These are phyloP conservation scores for Scytalidium lignicola DNA, from an alignment of 2,329 filamentous ascomycete genomes.

Conservation along the genomic window DNA sequence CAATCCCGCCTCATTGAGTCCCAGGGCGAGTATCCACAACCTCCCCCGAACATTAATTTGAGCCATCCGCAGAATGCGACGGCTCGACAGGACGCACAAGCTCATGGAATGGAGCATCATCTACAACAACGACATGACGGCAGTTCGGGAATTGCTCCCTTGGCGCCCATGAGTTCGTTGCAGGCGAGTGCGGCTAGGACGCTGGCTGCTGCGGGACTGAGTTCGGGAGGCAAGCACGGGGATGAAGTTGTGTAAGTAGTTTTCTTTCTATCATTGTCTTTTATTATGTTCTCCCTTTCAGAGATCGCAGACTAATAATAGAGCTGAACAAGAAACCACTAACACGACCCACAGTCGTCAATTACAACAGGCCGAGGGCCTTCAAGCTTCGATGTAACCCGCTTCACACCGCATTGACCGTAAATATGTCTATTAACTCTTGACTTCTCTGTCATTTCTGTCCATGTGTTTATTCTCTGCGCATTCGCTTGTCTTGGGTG, in stretches of 20 bases:
- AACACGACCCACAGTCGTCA: background rate
- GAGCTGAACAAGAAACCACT: too few species aligned
- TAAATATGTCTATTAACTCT: too few species aligned
- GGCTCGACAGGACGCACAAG: slow-evolving; percentile 22
- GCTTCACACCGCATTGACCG: background rate
- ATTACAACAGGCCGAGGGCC: background rate
- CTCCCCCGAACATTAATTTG: slow-evolving; percentile 75
- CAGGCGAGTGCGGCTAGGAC: slow-evolving; percentile 30
- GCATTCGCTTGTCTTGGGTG: background rate
- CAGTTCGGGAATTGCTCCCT: slow-evolving; percentile 22
- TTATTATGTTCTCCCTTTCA: too few species aligned
- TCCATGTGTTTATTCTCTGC: background rate
- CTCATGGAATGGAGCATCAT: slow-evolving; percentile 16
- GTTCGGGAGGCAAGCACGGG: slow-evolving; percentile 18
- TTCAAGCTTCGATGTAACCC: background rate
- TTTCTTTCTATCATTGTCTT: too few species aligned
- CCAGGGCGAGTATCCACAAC: slow-evolving; percentile 77
- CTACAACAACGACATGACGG: slow-evolving; percentile 14
- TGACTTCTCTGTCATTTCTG: background rate
- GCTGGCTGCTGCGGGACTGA: slow-evolving; percentile 27
- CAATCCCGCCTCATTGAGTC: slow-evolving; percentile 82
- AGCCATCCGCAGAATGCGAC: slow-evolving; percentile 36
- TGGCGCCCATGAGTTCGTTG: slow-evolving; percentile 31
- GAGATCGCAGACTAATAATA: too few species aligned
- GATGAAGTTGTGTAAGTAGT: slow-evolving; percentile 7